phyloP scores from a whole-genome alignment of 352 stramenopile species.

The Phytophthora syringae region DNA sequence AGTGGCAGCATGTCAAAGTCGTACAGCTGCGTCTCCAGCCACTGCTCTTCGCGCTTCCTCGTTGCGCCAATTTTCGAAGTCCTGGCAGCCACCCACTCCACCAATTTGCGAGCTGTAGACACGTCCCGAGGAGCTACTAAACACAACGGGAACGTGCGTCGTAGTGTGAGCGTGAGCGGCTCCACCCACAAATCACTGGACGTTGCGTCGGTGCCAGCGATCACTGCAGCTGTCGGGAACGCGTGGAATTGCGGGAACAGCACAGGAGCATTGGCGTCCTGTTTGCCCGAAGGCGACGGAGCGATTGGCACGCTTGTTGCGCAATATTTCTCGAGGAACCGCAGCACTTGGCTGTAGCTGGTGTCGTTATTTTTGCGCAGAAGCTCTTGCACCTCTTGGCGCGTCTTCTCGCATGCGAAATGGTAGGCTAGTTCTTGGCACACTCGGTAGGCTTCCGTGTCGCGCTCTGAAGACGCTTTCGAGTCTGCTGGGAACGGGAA shows the following conservation, averaged over 20 bases:
- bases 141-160: conserved; percentile 74
- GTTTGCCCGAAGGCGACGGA: conserved; percentile 7
- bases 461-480: conserved; percentile 1
- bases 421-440: conserved; percentile 76
- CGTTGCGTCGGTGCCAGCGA: conserved; percentile 73
- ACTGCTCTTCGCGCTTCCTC: conserved; percentile 55
- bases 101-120: conserved; percentile 52
- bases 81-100: conserved; percentile 72
- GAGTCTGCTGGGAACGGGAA: conserved; percentile 34
- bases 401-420: conserved; percentile 62
- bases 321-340: conserved; percentile 70
- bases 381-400: conserved; percentile 58
- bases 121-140: conserved; percentile 64
- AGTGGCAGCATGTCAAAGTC: conserved; percentile 46
- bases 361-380: conserved; percentile 70
- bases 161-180: conserved; percentile 68
- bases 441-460: conserved; percentile 48
- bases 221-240: conserved; percentile 67
- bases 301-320: background rate
- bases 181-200: conserved; percentile 81
- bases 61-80: conserved; percentile 47
- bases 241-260: conserved; percentile 53
- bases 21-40: conserved; percentile 61
- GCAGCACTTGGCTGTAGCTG: conserved; percentile 68
- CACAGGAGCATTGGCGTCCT: conserved; percentile 34